Conservation (phyloP, 1,139 yeast genomes). For the Taphrina communis region DNA sequence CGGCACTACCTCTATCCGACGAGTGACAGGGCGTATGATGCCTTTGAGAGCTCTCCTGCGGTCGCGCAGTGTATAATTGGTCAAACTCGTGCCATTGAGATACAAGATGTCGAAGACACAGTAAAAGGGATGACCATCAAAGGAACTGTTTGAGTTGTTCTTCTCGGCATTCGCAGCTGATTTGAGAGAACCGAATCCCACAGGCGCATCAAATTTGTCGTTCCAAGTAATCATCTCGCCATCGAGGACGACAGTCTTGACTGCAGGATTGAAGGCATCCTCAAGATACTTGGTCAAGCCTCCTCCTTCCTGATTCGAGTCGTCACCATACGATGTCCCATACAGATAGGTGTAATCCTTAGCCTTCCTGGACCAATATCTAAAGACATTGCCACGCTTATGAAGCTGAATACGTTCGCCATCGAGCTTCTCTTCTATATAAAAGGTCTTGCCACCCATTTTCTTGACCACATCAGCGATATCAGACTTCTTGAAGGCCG, state of each 20-base stretch:
- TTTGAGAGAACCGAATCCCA: constrained; percentile 82
- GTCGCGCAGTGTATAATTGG: constrained; percentile 60
- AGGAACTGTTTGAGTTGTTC: constrained; percentile 42
- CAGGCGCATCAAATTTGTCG: constrained; percentile 60
- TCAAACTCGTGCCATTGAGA: constrained; percentile 68
- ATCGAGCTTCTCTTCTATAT: constrained; percentile 88
- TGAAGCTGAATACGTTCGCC: constrained; percentile 89
- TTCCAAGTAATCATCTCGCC: constrained; percentile 97
- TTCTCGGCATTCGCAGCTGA: constrained; percentile 63
- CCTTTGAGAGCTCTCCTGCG: constrained; percentile 62
- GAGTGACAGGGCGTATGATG: constrained; percentile 59
- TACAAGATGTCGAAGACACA: constrained; percentile 74
- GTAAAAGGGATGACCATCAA: constrained; percentile 58
- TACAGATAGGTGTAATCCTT: constrained; percentile 76
- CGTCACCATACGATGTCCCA: constrained; percentile 62
- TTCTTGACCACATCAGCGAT: constrained; percentile 42
- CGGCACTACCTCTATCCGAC: constrained; percentile 63
- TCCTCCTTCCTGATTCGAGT: constrained; percentile 54
- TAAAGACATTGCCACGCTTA: constrained; percentile 57
- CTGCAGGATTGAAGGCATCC: constrained; percentile 56
- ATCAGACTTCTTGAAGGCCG: constrained; percentile 58
- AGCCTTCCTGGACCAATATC: constrained; percentile 70
- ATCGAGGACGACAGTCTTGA: constrained; percentile 66
- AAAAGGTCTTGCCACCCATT: constrained; percentile 57
- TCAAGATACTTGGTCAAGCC: constrained; percentile 64